Conservation (phyloP, 2,329 filamentous ascomycete species). For the Stachybotrys chartarum region DNA sequence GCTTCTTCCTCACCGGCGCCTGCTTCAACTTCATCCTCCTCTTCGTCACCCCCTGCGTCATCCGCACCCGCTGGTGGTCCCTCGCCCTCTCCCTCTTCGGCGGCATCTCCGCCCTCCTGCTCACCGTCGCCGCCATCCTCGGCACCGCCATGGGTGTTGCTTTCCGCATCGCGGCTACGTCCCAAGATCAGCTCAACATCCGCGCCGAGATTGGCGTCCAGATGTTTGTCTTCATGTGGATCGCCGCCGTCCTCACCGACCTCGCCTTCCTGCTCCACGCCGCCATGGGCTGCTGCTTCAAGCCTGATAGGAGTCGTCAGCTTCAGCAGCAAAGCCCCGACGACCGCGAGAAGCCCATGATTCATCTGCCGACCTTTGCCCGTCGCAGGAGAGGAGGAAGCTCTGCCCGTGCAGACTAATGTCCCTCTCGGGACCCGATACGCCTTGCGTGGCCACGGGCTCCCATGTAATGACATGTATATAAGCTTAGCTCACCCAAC, state of each 20-base stretch:
- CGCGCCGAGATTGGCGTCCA: slow-evolving; percentile 57
- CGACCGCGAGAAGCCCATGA: slow-evolving; percentile 12
- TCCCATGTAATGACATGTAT: too few relatives aligned
- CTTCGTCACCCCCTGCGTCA: slow-evolving; percentile 52
- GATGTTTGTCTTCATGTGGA: slow-evolving; percentile 90
- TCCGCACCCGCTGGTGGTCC: slow-evolving; percentile 53
- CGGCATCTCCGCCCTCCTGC: slow-evolving; percentile 59
- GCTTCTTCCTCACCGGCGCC: slow-evolving; percentile 68
- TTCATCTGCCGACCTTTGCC: slow-evolving; percentile 18
- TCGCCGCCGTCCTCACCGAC: slow-evolving; percentile 59
- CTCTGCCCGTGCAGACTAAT: neutral
- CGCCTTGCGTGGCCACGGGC: too few relatives aligned
- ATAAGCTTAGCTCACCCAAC: too few relatives aligned
- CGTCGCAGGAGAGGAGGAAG: slow-evolving; percentile 17
- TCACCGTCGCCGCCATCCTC: slow-evolving; percentile 63
- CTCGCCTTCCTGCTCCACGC: slow-evolving; percentile 68
- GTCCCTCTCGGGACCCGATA: too few relatives aligned
- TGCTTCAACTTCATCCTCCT: slow-evolving; percentile 67
- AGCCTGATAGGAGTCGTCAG: slow-evolving; percentile 14
- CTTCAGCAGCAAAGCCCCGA: slow-evolving; percentile 4
- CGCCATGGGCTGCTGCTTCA: slow-evolving; percentile 71
- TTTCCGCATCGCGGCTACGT: slow-evolving; percentile 69
- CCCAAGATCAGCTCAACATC: slow-evolving; percentile 70
- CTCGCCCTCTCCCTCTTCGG: slow-evolving; percentile 62
- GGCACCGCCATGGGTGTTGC: slow-evolving; percentile 80